Conservation (phyloP, 352 stramenopile species). For the Albugo laibachii region DNA sequence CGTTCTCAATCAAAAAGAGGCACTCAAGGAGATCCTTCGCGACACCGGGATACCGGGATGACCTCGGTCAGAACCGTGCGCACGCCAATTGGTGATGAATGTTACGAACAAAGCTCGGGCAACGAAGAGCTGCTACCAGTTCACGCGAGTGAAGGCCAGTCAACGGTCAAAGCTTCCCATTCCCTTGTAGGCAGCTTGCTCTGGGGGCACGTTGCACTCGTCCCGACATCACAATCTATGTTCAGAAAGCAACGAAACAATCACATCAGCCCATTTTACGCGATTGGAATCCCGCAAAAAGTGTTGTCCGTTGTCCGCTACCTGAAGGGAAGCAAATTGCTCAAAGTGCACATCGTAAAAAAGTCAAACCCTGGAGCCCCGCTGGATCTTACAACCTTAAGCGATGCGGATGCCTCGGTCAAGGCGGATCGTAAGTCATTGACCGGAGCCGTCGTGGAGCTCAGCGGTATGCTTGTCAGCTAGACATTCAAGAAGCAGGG, state of each 20-base stretch:
- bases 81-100: neutral
- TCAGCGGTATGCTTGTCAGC: constrained; percentile 6
- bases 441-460: constrained; percentile 1
- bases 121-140: neutral
- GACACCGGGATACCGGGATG: too few relatives aligned
- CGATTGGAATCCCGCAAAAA: neutral
- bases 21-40: too few relatives aligned
- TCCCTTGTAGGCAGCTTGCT: neutral
- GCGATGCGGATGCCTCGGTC: constrained; percentile 8
- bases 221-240: neutral
- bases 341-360: constrained; percentile 4
- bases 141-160: neutral
- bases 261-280: neutral
- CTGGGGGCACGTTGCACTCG: neutral
- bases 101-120: neutral
- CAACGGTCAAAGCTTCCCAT: neutral
- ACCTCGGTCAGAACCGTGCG: too few relatives aligned
- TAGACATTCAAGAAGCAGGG: constrained; percentile 9
- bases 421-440: constrained; percentile 10
- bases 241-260: neutral
- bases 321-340: neutral
- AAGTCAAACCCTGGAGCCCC: neutral
- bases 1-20: too few relatives aligned
- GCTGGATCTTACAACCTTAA: constrained; percentile 3
- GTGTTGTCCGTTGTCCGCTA: neutral